phyloP scores from a whole-genome alignment of 495 filamentous ascomycete genomes.

The Neurospora cerealis region DNA sequence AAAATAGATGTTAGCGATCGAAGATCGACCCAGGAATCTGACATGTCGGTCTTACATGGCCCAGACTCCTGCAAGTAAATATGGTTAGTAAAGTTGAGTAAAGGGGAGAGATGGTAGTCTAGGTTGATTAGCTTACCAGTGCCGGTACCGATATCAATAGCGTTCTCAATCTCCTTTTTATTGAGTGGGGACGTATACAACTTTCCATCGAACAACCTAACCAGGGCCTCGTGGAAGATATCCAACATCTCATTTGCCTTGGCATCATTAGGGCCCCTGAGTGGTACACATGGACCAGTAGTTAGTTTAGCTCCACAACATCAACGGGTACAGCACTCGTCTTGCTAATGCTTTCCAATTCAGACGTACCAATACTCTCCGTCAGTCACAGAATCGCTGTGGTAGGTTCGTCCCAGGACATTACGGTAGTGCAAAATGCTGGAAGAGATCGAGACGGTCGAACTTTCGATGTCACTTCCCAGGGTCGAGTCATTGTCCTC shows the following conservation, averaged over 20 bases:
- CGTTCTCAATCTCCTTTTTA: conserved; percentile 30
- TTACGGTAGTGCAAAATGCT: conserved; percentile 26
- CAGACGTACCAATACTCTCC: conserved; percentile 8
- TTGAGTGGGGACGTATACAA: conserved; percentile 44
- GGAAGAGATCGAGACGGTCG: conserved; percentile 23
- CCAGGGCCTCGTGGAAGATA: conserved; percentile 17
- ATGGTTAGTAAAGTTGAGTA: not conserved
- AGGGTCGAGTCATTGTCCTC: not conserved
- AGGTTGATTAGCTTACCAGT: not conserved
- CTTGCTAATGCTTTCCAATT: not conserved
- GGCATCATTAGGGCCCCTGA: conserved; percentile 22
- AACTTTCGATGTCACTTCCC: not conserved
- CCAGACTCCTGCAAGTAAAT: not conserved
- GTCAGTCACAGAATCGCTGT: conserved; percentile 13
- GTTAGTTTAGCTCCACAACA: not conserved
- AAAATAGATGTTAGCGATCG: not conserved
- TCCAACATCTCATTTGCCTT: conserved; percentile 24
- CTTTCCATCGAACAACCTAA: not conserved
- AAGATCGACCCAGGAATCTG: not conserved
- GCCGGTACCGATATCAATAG: conserved; percentile 41
- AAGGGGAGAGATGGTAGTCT: not conserved
- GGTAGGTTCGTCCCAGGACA: conserved; percentile 20
- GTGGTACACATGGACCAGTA: not conserved
- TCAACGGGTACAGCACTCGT: not conserved
- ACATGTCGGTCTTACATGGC: not conserved